Base-by-base conservation (phyloP, 768 basidiomycete species). In the Lactifluus hygrophoroides region DNA sequence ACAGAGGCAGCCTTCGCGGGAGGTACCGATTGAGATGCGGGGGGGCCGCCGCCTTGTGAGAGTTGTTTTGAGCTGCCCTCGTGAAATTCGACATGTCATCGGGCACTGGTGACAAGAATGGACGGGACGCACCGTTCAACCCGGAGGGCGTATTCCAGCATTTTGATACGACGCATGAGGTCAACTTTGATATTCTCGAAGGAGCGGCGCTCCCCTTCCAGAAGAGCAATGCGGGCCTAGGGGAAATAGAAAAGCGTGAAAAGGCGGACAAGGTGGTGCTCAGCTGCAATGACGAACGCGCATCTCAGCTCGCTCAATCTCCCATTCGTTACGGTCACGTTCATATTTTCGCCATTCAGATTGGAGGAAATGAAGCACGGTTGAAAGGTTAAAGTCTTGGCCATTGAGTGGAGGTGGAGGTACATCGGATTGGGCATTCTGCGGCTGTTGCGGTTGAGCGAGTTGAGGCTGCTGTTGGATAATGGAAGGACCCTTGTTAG, bases 251-350 rank as follows among this genome's bases (percentile, higher is more conserved):
- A 61, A 49, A 54, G 43, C 1, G 65, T 63, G 62, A 65, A 51
- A 54, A 65, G 63, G 49, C 50, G 55, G 53, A 66, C 70, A 64
- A 69, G 32, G 37, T 23, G 32, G 10, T 35, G 56, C 45, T 19
- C 50, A 40, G 34, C 51, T 25, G 11, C 17, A 40, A 57, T 61
- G 43, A 83, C 90, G 67, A 64, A 94, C 93, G 80, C 95, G 81
- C 94, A 98, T 97, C 74, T 98, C 96, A 32, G 96, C 96, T 66
- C 96, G 80, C 74, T 98, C 96, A 67, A 99, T 99, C 78, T 99
- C 96, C 95, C 95, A 99, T 75, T 99, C 96, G 70, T 99, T 99
- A 68, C 95, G 81, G 75, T 99, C 96, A 71, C 94, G 86, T 73
- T 98, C 96, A 69, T 96, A 98, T 60, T 91, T 80, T 62, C 96